Conservation (phyloP, 345 rosid species). For the Durio zibethinus region DNA sequence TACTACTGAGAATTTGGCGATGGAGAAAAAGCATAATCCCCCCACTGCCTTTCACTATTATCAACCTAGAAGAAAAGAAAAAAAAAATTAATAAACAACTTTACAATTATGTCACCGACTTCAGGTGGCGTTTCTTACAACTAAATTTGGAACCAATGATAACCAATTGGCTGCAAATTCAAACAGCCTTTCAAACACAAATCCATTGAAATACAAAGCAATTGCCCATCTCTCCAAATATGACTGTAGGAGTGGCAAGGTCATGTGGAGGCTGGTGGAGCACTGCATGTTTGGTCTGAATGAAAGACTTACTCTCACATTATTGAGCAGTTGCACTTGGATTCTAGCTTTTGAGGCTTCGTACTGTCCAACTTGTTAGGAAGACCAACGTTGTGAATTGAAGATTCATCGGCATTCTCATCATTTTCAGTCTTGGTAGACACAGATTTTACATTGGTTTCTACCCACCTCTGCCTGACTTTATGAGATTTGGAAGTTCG, state of each 20-base stretch:
- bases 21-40: background rate
- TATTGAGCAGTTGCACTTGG: conserved; percentile 96
- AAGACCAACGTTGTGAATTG: conserved; percentile 54
- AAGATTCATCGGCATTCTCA: conserved; percentile 65
- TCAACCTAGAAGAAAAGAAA: background rate
- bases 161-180: conserved; percentile 33
- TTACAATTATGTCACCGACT: background rate
- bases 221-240: conserved; percentile 9
- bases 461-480: conserved; percentile 50
- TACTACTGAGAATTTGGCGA: background rate
- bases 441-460: conserved; percentile 44
- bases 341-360: conserved; percentile 88
- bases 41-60: background rate
- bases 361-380: conserved; percentile 53
- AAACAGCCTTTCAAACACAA: conserved; percentile 41
- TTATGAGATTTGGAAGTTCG: conserved; percentile 50
- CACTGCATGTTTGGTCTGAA: background rate
- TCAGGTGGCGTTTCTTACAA: conserved; percentile 29
- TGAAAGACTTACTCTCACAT: conserved; percentile 49
- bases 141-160: conserved; percentile 33
- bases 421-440: conserved; percentile 60
- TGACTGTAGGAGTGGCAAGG: background rate
- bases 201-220: conserved; percentile 22
- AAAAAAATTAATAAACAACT: background rate
- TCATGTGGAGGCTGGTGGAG: conserved; percentile 11